Base-by-base conservation (phyloP, 805 yeast genomes). In the Nakazawaea pomicola region DNA sequence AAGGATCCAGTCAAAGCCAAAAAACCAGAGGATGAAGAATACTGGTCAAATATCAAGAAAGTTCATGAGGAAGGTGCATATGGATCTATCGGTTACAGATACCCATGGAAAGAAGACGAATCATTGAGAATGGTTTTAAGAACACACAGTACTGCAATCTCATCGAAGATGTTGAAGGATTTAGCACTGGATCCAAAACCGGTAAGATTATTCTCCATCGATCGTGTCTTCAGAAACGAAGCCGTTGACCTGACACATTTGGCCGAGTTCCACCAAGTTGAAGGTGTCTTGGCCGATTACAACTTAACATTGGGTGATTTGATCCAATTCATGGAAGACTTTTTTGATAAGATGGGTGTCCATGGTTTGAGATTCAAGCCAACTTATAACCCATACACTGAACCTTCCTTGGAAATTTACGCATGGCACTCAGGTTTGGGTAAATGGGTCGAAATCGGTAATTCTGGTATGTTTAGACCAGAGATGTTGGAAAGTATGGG, bases 401-500 rank as follows among this genome's bases (percentile, higher is more conserved):
- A 93, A 68, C 99, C 99, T 44, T 86, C 96, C 6, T 77, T 93
- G 78, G 99, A 93, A 71, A 93, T 93, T 52, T 93, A 83, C 64
- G 93, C 97, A 37, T 93, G 87, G 84, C 99, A 93, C 67, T 81
- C 79, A 54, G 96, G 96, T 38, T 75, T 93, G 55, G 81, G 75
- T 53, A 93, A 88, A 64, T 95, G 99, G 99, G 99, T 93, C 48
- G 99, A 93, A 72, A 91, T 93, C 57, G 99, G 99, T 64, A 93
- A 93, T 74, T 89, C 97, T 15, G 99, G 99, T 64, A 84, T 93
- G 96, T 93, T 93, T 76, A 82, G 99, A 68, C 99, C 99, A 11
- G 99, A 93, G 69, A 93, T 93, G 99, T 74, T 95, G 61, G 96
- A 89, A 68, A 70, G 96, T 33, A 91, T 93, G 98, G 99, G 99